Conservation (phyloP, 2,329 filamentous ascomycete genomes). For the Aquanectria penicillioides region DNA sequence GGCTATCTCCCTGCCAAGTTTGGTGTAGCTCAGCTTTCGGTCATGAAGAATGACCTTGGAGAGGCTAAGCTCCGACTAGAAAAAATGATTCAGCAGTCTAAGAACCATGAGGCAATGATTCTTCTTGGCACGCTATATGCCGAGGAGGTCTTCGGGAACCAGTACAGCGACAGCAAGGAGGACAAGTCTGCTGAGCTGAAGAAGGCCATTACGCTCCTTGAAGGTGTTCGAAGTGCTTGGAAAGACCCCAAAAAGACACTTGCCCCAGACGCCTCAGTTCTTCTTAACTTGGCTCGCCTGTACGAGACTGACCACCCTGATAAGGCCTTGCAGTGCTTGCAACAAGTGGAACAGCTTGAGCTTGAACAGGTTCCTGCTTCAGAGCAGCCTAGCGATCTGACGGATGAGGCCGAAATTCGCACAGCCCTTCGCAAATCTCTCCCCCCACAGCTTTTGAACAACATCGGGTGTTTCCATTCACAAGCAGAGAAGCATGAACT, state of each 20-base stretch:
- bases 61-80: conserved; percentile 94
- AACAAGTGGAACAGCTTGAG: conserved; percentile 92
- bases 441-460: conserved; percentile 92
- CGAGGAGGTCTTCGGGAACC: conserved; percentile 88
- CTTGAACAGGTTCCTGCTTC: conserved; percentile 79
- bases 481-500: conserved; percentile 83
- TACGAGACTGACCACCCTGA: conserved; percentile 90
- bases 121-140: conserved; percentile 91
- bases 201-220: conserved; percentile 86
- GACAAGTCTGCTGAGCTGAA: conserved; percentile 87
- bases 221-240: conserved; percentile 87
- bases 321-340: conserved; percentile 89
- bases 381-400: conserved; percentile 67
- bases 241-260: conserved; percentile 91
- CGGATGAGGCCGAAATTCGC: conserved; percentile 68
- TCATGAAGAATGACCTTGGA: conserved; percentile 84
- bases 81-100: conserved; percentile 90
- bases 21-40: conserved; percentile 88
- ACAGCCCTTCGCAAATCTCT: conserved; percentile 77
- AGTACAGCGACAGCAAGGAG: conserved; percentile 78
- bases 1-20: conserved; percentile 96
- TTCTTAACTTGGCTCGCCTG: conserved; percentile 90
- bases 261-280: conserved; percentile 82
- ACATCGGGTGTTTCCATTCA: conserved; percentile 96
- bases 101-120: conserved; percentile 88